These are phyloP conservation scores for Alternaria triticina DNA, from an alignment of 2,329 filamentous ascomycete genomes.

Conservation along the genomic window DNA sequence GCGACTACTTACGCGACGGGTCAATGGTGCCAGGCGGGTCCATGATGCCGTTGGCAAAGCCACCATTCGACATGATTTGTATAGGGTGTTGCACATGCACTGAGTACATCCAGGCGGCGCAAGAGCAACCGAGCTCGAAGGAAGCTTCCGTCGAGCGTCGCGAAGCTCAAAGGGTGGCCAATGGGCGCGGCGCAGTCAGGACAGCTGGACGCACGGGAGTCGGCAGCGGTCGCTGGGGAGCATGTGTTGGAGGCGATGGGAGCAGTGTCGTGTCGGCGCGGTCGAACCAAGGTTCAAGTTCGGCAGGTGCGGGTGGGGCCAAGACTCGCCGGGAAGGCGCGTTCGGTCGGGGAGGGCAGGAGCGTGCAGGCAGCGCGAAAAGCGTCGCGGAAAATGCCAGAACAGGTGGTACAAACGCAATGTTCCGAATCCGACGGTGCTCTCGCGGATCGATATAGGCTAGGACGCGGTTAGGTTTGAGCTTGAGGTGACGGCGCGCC, in stretches of 20 bases:
- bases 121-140: slow-evolving; percentile 41
- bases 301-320: slow-evolving; percentile 10
- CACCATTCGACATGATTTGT: slow-evolving; percentile 48
- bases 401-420: slow-evolving; percentile 10
- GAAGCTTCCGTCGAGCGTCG: slow-evolving; percentile 25
- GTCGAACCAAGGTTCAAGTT: slow-evolving; percentile 15
- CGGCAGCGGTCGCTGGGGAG: slow-evolving; percentile 1
- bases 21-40: slow-evolving; percentile 51
- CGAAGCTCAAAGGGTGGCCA: slow-evolving; percentile 26
- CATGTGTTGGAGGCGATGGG: slow-evolving; percentile 12
- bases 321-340: slow-evolving; percentile 14
- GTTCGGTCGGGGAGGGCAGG: slow-evolving; percentile 1
- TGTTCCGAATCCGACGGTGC: slow-evolving; percentile 7
- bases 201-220: slow-evolving; percentile 22
- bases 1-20: slow-evolving; percentile 34
- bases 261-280: slow-evolving; percentile 5
- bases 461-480: slow-evolving; percentile 13
- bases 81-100: slow-evolving; percentile 44
- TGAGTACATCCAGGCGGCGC: slow-evolving; percentile 51
- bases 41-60: slow-evolving; percentile 50
- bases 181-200: slow-evolving; percentile 24
- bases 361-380: neutral
- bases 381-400: neutral
- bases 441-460: slow-evolving; percentile 13
- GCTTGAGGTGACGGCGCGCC: slow-evolving; percentile 14